Base-by-base conservation (phyloP, 306 rosid genomes). In the Arachis stenosperma region DNA sequence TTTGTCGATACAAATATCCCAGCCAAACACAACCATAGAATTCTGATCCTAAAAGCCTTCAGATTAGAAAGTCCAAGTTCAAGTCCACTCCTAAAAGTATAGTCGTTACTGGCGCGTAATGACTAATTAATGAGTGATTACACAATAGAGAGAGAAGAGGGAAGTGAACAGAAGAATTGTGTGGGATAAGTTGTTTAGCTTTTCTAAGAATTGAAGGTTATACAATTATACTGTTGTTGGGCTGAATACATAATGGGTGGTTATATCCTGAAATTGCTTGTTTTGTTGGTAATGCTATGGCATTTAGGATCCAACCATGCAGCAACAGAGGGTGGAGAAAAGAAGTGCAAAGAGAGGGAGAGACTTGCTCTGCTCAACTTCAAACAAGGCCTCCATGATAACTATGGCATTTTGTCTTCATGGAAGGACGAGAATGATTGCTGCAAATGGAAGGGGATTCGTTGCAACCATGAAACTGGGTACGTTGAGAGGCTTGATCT, bases 361-460 rank as follows among this genome's bases (percentile, higher is more conserved):
- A 70, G 75, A 41, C 29, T 17, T 39, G 55, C 75, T 11, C 75
- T 70, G 2, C 65, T 70, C 63, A 22, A 37, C 8, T 70, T 70
- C 55, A 55, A 70, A 11, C 52, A 55, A 22, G 65, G 55, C 55
- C 75, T 70, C 39, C 2, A 0, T 4, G 65, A 55, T 70, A 6
- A 22, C 10, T 2, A 1, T 14, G 37, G 33, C 61, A 9, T 7
- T 0, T 29, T 70, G n/a, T 41, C 65, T 11, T 40, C 75, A 14
- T 70, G 75, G 75, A 10, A 30, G 10, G 39, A 70, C 5, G 33
- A 66, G 13, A 22, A 29, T 29, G 81, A 73, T 29, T 77, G 86
- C 11, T 82, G 82, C 64, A 53, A 56, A 1, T 73, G 82, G 85
- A 13, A 39, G 8, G 82, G 82, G 56, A 53, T 78, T 61, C 50